Conservation (phyloP, 371 early-diverging fungal species). For the Mortierella sp. region DNA sequence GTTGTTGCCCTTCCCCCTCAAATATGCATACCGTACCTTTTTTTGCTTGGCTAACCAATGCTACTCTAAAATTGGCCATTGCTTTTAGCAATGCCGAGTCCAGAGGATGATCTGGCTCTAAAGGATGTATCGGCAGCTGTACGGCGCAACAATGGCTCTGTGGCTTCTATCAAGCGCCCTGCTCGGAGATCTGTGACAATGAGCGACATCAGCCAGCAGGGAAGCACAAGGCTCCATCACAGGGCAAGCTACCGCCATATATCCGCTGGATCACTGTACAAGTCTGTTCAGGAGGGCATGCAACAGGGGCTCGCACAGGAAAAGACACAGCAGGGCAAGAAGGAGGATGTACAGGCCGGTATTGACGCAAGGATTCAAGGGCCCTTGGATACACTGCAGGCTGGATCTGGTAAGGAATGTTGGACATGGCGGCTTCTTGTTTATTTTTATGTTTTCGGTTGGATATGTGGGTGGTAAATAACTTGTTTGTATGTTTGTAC, state of each 20-base stretch:
- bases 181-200: slow-evolving; percentile 36
- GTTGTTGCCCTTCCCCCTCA: background rate
- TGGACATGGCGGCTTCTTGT: background rate
- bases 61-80: background rate
- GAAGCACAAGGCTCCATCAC: slow-evolving; percentile 30
- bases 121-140: background rate
- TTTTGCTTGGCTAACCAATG: background rate
- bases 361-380: background rate
- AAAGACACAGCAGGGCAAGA: slow-evolving; percentile 16
- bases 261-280: slow-evolving; percentile 38
- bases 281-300: slow-evolving; percentile 40
- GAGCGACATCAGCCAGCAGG: slow-evolving; percentile 32
- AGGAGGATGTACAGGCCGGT: background rate
- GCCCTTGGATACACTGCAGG: slow-evolving; percentile 9
- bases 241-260: slow-evolving; percentile 45
- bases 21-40: background rate
- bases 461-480: background rate
- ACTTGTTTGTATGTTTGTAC: background rate
- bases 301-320: slow-evolving; percentile 19
- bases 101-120: slow-evolving; percentile 3
- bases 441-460: background rate
- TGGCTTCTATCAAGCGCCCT: slow-evolving; percentile 5
- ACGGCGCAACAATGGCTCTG: background rate
- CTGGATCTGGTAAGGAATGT: slow-evolving; percentile 26
- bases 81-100: background rate